Percentiles rank a stretch among this genome's conserved stretches.
These are phyloP conservation scores for Sorghum bicolor DNA, from an alignment of 176 grass and related monocot genomes.

Conservation along the genomic window DNA sequence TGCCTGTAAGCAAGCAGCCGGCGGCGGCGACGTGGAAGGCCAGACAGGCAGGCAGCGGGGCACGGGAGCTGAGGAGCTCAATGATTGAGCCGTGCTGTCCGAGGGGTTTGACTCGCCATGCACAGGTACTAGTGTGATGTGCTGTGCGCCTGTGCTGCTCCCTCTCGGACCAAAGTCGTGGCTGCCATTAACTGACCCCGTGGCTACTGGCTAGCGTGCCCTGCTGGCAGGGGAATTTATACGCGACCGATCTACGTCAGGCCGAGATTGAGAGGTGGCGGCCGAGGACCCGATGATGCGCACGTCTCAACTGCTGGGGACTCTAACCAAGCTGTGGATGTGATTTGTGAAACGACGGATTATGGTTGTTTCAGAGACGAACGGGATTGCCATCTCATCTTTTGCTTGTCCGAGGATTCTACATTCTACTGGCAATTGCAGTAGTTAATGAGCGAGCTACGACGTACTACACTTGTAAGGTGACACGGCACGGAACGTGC, in stretches of 20 bases:
- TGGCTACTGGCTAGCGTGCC: not conserved
- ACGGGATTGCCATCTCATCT: not conserved
- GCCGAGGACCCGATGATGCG: not conserved
- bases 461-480: not conserved
- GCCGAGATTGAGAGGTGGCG: not conserved
- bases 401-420: not conserved
- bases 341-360: not conserved
- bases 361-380: not conserved
- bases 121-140: not conserved
- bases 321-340: not conserved
- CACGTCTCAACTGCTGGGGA: not conserved
- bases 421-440: not conserved
- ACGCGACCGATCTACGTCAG: not conserved
- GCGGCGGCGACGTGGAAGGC: not conserved
- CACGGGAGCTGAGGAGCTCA: not conserved
- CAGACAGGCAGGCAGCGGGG: not conserved
- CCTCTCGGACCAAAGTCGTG: not conserved
- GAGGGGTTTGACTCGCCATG: not conserved
- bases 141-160: not conserved
- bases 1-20: too few relatives aligned
- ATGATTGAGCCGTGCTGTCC: constrained; percentile 2
- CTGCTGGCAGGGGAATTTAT: not conserved
- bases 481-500: not conserved
- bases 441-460: not conserved
- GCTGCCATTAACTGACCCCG: not conserved